Base-by-base conservation (phyloP, 2,329 filamentous ascomycete genomes). In the Trichoderma sp. region DNA sequence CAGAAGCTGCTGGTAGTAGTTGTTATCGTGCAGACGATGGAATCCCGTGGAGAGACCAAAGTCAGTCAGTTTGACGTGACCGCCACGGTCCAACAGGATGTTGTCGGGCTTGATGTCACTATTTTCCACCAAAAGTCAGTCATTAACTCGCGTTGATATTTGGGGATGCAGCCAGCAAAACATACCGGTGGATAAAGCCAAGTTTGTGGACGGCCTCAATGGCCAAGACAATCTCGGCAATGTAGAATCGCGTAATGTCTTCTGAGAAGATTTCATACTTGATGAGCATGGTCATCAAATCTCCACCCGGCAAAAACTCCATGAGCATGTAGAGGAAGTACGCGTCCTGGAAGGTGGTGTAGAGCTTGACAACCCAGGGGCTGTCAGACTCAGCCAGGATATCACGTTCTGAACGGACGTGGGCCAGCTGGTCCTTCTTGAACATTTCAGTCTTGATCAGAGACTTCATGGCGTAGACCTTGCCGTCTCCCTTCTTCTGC, bases 251-350 rank as follows among this genome's bases (percentile, higher is more conserved):
- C 35, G 97, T 99, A 79, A 99, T 98, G 80, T 99, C 97, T 84
- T 98, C 96, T 0, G 95, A 97, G 85, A 99, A 99, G 84, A 99
- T 98, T 84, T 99, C 97, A 82, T 99, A 99, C 89, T 98, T 99
- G 88, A 99, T 99, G 80, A 99, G 89, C 97, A 99, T 99, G 4
- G 97, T 99, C 97, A 99, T 99, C 84, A 99, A 85, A 87, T 99
- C 97, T 84, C 97, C 97, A 84, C 97, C 97, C 8, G 97, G 97
- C 84, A 99, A 90, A 86, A 98, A 99, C 86, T 99, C 97, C 97
- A 99, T 99, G 77, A 99, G 89, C 93, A 99, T 97, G 88, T 99
- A 99, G 45, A 99, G 88, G 87, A 98, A 99, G 79, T 97, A 96
- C 63, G 91, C 90, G 83, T 99, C 97, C 85, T 99, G 97, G 88